Conservation (phyloP, 2,329 filamentous ascomycete genomes). For the Verticillium longisporum region DNA sequence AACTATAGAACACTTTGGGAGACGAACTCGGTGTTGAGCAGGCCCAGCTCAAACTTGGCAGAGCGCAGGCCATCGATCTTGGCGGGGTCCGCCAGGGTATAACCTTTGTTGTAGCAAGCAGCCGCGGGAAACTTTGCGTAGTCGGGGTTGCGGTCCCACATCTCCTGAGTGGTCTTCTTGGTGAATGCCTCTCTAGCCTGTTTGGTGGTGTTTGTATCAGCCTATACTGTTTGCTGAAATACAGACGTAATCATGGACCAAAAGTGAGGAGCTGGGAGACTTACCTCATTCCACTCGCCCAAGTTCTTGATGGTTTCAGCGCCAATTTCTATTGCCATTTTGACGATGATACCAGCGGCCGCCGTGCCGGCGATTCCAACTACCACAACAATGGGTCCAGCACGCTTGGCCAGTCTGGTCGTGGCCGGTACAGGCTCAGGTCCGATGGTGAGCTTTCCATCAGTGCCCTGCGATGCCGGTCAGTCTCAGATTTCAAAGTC, state of each 20-base stretch:
- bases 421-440: background rate
- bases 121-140: conserved; percentile 6
- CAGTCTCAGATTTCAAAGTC: background rate
- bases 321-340: background rate
- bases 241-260: too few relatives aligned
- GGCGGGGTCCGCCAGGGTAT: conserved; percentile 5
- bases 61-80: conserved; percentile 3
- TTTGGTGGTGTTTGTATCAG: background rate
- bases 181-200: conserved; percentile 13
- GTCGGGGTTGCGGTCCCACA: conserved; percentile 13
- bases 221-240: background rate
- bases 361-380: background rate
- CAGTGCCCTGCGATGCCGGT: background rate
- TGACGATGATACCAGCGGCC: background rate
- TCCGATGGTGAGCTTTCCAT: background rate
- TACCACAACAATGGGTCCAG: background rate
- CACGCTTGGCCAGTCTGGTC: background rate
- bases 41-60: conserved; percentile 7
- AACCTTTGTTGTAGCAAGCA: conserved; percentile 14
- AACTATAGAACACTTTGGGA: too few relatives aligned
- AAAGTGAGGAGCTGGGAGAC: background rate
- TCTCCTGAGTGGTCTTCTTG: conserved; percentile 9
- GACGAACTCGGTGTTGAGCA: conserved; percentile 12
- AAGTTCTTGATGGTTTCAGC: background rate
- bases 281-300: background rate